A percentile compares a stretch with the other conserved stretches of the same genome.
These are phyloP conservation scores for Yarrowia sp. DNA, from an alignment of 805 yeast species.

Conservation along the genomic window DNA sequence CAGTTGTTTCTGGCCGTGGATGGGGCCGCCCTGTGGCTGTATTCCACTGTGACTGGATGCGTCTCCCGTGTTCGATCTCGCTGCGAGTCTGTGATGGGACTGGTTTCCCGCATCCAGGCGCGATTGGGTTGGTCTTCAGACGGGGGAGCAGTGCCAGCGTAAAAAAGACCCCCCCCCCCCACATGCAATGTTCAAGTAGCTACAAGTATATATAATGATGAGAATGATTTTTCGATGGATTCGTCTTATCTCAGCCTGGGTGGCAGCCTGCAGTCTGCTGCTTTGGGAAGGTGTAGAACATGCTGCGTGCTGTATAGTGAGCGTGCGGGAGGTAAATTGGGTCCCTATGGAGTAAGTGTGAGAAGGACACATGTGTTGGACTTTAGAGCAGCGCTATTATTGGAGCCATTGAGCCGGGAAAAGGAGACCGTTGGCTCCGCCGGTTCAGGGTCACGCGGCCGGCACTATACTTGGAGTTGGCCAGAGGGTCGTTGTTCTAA, in stretches of 20 bases:
- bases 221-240: background rate
- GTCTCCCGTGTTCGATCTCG: slow-evolving; percentile 4
- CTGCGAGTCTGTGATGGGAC: slow-evolving; percentile 4
- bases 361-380: too few relatives aligned
- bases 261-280: slow-evolving; percentile 10
- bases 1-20: slow-evolving; percentile 25
- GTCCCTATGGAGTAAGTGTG: slow-evolving; percentile 5
- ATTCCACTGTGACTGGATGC: background rate
- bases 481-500: too few relatives aligned
- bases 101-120: slow-evolving; percentile 22
- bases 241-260: background rate
- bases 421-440: background rate
- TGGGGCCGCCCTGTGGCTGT: background rate
- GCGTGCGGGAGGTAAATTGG: slow-evolving; percentile 16
- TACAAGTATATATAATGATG: background rate
- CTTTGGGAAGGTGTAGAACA: slow-evolving; percentile 18
- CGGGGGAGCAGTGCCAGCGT: slow-evolving; percentile 8
- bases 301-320: background rate
- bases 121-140: slow-evolving; percentile 15
- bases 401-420: background rate
- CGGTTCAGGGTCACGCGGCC: background rate
- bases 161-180: background rate
- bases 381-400: background rate
- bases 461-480: background rate
- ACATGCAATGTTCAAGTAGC: too few relatives aligned